Evolutionary conservation across 768 basidiomycete species (phyloP).

Genomic region (Xerocomellus chrysenteron): DNA sequence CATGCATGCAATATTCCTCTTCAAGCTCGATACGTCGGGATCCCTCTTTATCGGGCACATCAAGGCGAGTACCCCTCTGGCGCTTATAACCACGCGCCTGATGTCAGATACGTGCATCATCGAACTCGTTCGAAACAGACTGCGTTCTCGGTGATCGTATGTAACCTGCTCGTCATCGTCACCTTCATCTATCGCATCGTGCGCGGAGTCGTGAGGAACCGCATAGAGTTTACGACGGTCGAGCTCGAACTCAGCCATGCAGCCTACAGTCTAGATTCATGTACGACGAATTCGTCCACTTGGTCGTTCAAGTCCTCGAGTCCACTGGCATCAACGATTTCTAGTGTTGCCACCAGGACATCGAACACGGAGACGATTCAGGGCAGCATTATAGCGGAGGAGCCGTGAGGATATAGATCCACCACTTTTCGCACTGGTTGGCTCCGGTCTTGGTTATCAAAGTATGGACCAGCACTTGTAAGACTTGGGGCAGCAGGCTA

Average conservation of each 20-base stretch:
- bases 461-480: too few relatives aligned
- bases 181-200: slow-evolving; percentile 13
- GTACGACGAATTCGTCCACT: not conserved
- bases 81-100: not conserved
- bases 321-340: not conserved
- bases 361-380: too few relatives aligned
- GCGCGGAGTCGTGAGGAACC: not conserved
- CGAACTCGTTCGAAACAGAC: not conserved
- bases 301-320: not conserved
- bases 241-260: slow-evolving; percentile 2
- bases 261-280: not conserved
- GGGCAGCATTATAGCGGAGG: too few relatives aligned
- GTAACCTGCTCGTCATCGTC: slow-evolving; percentile 23
- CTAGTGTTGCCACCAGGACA: not conserved
- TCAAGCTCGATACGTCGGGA: not conserved
- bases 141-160: slow-evolving; percentile 14
- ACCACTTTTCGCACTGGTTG: too few relatives aligned
- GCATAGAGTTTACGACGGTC: slow-evolving; percentile 10
- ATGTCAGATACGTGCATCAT: not conserved
- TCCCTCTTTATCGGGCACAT: slow-evolving; percentile 11
- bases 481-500: too few relatives aligned
- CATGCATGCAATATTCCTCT: slow-evolving; percentile 6
- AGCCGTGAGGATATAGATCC: too few relatives aligned
- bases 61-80: slow-evolving; percentile 3
- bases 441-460: too few relatives aligned